Base-by-base conservation (phyloP, 2,329 filamentous ascomycete species). In the Arachnomyces sp. region DNA sequence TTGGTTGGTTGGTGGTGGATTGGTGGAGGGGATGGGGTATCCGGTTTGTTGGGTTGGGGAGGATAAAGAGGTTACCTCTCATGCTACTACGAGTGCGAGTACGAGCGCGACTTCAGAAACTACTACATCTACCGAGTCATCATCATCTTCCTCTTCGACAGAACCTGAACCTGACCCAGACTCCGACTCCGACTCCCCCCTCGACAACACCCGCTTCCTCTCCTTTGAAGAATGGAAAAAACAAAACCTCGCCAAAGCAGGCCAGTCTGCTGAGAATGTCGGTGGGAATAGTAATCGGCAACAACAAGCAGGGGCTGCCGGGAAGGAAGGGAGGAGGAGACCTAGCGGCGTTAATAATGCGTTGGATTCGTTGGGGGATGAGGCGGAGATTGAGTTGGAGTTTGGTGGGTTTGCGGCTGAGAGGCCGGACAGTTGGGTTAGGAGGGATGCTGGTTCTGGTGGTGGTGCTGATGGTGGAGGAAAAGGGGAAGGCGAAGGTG, bases 191-290 rank as follows among this genome's bases (percentile, higher is more conserved):
- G 83, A 84, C 35, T 81, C 78, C 2, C 73, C 77, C 1, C 69
- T 84, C 8, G 82, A 86, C 54, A 84, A 86, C 50, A 77, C 82
- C 34, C 82, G 88, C 5, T 96, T 96, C 60, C 79, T 96, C 53
- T 95, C 92, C 0, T 98, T 98, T 53, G 92, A 96, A 59, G 90
- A 96, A 54, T 98, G 92, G 92, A 96, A 95, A 67, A 86, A 84
- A 55, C 84, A 89, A 70, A 95, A 94, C 66, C 68, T 96, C 13
- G 85, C 82, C 38, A 86, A 87, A 57, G 82, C 79, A 3, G 90
- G 87, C 9, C 90, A 95, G 56, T 87, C 69, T 56, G 84, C 66
- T 50, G 86, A 74, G 63, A 80, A 74, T 62, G 73, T 74, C 57
- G 84, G 68, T 59, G 78, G 71, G 60, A 71, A 17, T 6, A 14